Conservation (phyloP, 176 grass and related monocot genomes). For the Tillandsia fasciculata region DNA sequence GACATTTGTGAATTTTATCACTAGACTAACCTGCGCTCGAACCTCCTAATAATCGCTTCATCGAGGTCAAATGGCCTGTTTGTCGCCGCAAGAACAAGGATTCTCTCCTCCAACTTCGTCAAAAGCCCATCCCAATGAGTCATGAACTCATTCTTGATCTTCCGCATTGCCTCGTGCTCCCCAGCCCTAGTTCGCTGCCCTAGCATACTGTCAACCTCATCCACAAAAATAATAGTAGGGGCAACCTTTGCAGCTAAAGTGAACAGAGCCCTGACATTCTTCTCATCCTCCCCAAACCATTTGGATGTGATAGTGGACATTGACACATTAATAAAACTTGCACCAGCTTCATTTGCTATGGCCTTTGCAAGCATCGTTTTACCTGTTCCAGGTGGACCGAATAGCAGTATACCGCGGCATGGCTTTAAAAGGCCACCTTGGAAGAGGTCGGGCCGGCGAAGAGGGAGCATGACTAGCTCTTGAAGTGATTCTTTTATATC, state of each 20-base stretch:
- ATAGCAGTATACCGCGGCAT: conserved; percentile 78
- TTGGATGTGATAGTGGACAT: conserved; percentile 98
- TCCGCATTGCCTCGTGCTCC: conserved; percentile 94
- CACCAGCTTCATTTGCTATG: conserved; percentile 91
- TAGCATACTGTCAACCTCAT: conserved; percentile 95
- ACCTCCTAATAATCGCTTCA: conserved; percentile 95
- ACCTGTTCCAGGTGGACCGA: conserved; percentile 91
- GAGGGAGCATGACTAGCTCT: conserved; percentile 94
- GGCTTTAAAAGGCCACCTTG: conserved; percentile 92
- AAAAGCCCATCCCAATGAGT: conserved; percentile 91
- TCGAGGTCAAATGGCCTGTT: conserved; percentile 98
- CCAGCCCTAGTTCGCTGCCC: conserved; percentile 70
- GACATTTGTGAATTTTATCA: not conserved
- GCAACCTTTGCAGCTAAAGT: conserved; percentile 83
- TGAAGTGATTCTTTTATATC: conserved; percentile 98
- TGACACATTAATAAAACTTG: conserved; percentile 94
- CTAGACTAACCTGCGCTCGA: conserved; percentile 76
- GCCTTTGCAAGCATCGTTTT: conserved; percentile 99
- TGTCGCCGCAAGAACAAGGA: conserved; percentile 97
- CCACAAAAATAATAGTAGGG: conserved; percentile 91
- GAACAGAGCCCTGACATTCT: conserved; percentile 90
- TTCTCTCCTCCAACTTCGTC: conserved; percentile 60
- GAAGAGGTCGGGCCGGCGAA: conserved; percentile 84
- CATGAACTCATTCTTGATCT: conserved; percentile 99
- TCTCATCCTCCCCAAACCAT: conserved; percentile 98